Base-by-base conservation (phyloP, 208 protist genomes). In the Lotmaria passim region DNA sequence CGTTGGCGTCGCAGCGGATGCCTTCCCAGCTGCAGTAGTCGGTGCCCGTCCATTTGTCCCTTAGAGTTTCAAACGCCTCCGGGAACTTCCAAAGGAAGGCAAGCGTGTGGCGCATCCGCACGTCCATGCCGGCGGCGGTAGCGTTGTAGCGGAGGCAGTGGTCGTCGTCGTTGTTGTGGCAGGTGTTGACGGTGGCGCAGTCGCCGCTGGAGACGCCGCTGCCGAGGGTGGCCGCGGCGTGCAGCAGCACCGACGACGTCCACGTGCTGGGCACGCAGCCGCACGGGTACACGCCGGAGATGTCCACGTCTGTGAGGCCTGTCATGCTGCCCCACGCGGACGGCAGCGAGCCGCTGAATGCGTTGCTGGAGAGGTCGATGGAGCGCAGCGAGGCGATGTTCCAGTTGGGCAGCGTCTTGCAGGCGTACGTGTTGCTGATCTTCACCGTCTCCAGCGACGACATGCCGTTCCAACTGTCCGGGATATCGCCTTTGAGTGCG, bases 361-460 rank as follows among this genome's bases (percentile, higher is more conserved):
- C 34, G 62, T 69, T 76, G 46, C 69, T n/a, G 24, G n/a, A 36
- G 17, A 76, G 31, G 48, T 76, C 70, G n/a, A 69, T 23, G 46
- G 3, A 19, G 14, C 26, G 39, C 46, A 76, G 63, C 17, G 31
- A 33, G 17, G 36, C 4, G 31, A 75, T 63, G 62, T n/a, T 39
- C 52, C 52, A 62, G 38, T 43, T 53, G 28, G 58, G 68, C 36
- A 74, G 30, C 17, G n/a, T 17, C 23, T 52, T 41, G 67, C 56
- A 73, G 6, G 21, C 14, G 58, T 33, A 11, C 7, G 44, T 50
- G 51, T 53, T 56, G 31, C 23, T 47, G 38, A 65, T 57, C 47
- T 59, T 3, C 41, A 52, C 41, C 14, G 36, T 8, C 43, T 47
- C 55, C 36, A 61, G 38, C 38, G 55, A 17, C 36, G 6, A 15